Percentiles rank a stretch among this genome's conserved stretches.
These are phyloP conservation scores for Kodamaea fungicola DNA, from an alignment of 1,139 yeast species.

Conservation along the genomic window DNA sequence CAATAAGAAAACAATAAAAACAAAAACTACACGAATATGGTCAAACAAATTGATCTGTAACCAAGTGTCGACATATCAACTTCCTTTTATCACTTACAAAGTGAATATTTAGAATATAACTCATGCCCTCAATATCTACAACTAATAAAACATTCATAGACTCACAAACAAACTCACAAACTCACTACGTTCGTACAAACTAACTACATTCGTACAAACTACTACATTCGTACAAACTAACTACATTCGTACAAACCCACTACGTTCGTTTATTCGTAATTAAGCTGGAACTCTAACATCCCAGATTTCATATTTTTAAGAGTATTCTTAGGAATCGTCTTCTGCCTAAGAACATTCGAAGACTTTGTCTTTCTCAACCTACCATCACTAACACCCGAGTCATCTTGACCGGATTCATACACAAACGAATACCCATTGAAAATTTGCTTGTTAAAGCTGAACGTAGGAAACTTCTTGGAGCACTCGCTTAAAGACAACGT, in stretches of 20 bases:
- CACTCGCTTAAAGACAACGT: conserved; percentile 26
- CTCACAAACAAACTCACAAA: no score
- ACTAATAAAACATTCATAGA: no score
- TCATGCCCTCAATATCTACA: no score
- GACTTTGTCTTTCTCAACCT: conserved; percentile 16
- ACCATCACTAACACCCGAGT: conserved; percentile 3
- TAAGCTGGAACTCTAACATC: conserved; percentile 35
- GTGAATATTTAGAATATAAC: no score
- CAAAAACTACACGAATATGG: no score
- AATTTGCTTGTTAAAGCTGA: conserved; percentile 11
- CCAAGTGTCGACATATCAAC: no score
- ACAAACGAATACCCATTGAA: conserved; percentile 15
- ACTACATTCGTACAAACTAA: no score
- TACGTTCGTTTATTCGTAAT: conserved; percentile 9
- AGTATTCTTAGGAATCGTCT: conserved; percentile 9
- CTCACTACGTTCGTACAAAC: conserved; percentile 2
- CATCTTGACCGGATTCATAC: conserved; percentile 15
- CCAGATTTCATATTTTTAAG: conserved; percentile 36
- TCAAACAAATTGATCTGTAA: no score
- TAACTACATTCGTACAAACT: no score
- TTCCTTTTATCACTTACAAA: no score
- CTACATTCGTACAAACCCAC: background rate
- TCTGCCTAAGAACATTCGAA: conserved; percentile 9
- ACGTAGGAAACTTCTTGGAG: conserved; percentile 23
- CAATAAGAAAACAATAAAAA: no score